Evolutionary conservation across 176 grass and related monocot species (phyloP).

Genomic region (Bolboschoenus planiculmis): DNA sequence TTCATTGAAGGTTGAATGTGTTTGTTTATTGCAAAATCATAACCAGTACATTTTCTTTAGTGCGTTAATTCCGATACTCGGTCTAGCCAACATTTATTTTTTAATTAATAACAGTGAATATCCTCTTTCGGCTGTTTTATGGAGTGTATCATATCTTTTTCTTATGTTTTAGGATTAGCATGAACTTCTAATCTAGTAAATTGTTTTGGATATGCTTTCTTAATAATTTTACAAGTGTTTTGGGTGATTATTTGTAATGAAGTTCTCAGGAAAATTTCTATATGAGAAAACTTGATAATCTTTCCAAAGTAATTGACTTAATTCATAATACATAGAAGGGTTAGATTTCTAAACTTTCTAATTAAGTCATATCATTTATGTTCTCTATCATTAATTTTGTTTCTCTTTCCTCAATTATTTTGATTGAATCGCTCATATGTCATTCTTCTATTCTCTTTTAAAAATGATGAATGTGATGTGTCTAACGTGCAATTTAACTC

Average conservation of each 20-base stretch:
- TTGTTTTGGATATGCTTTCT: neutral
- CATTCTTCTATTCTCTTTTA: no score
- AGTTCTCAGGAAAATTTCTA: neutral
- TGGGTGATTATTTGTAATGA: neutral
- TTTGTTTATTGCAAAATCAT: neutral
- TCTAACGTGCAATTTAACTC: no score
- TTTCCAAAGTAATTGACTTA: neutral
- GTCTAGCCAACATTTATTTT: neutral
- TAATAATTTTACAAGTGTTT: neutral
- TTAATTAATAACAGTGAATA: neutral
- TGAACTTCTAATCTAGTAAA: neutral
- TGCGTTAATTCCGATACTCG: neutral
- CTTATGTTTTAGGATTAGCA: no score
- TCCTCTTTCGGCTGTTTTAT: neutral
- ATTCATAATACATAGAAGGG: no score
- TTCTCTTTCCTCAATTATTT: no score
- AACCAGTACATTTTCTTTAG: neutral
- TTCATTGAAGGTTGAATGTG: no score
- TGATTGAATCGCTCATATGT: no score
- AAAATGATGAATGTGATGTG: no score
- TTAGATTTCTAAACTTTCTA: no score
- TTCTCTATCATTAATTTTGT: no score
- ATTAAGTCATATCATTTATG: no score
- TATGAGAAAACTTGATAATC: neutral
- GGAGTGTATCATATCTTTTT: neutral